Evolutionary conservation across 345 rosid species (phyloP).

Genomic region (Populus nigra): DNA sequence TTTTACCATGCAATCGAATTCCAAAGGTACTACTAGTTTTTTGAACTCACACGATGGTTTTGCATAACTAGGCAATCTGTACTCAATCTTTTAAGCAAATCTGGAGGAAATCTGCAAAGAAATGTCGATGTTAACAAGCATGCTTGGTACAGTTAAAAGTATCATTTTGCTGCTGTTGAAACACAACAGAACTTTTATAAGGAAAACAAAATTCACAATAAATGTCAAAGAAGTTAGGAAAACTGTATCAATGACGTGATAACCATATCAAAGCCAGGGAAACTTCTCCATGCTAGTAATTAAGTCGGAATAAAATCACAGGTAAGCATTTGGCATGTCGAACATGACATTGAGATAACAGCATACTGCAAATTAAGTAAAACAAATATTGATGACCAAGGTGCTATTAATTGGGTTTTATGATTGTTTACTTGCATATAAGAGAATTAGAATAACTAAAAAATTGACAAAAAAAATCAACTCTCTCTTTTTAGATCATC

Average conservation of each 20-base stretch:
- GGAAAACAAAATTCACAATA: not conserved
- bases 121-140: not conserved
- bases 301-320: not conserved
- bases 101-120: slow-evolving; percentile 63
- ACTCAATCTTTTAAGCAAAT: slow-evolving; percentile 54
- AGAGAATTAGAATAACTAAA: not conserved
- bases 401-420: not conserved
- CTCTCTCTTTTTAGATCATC: too few species aligned
- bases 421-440: not conserved
- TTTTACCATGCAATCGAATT: not conserved
- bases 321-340: not conserved
- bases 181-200: not conserved
- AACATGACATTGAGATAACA: not conserved
- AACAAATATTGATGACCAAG: not conserved
- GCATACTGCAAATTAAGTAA: not conserved
- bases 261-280: not conserved
- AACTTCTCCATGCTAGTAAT: not conserved
- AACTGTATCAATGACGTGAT: not conserved
- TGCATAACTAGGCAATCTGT: slow-evolving; percentile 89
- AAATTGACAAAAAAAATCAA: too few species aligned
- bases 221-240: not conserved
- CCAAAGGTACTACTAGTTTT: not conserved
- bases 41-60: slow-evolving; percentile 69
- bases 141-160: not conserved
- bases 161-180: not conserved